Evolutionary conservation across 345 rosid genomes (phyloP), one percentile per base, ranked within the genome.

Genomic region (Punica granatum): DNA sequence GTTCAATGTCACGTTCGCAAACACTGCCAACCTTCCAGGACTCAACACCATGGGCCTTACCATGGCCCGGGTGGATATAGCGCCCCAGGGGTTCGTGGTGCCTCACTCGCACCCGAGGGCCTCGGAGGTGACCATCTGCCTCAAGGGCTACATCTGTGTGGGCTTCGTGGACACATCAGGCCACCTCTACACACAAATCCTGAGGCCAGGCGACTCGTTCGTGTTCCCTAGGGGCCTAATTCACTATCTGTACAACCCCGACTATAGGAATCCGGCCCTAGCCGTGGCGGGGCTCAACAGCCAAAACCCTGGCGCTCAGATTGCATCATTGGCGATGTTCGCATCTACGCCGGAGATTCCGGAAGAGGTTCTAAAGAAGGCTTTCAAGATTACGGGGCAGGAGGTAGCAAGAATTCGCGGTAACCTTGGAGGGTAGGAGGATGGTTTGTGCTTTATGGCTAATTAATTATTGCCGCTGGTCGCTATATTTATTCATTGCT

Each of bases 61-160:
- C 68, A 74, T 86, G 91, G 90, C 78, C 71, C 81, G 88, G 0
- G 31, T 83, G 0, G 95, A 88, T 78, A 53, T 89, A 0, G 83
- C 64, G 0, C 65, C 70, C 0, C 53, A 78, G 0, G 98, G 89
- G 12, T 37, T 81, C 0, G 80, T 82, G 25, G 89, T 87, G 2
- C 85, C 81, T 37, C 98, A 86, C 67, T 71, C 61, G 31, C 96
- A 89, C 75, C 91, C 96, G 19, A 83, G 91, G 66, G 92, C 95
- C 83, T 88, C 95, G 0, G 90, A 88, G 67, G 90, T 92, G 15
- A 84, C 87, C 68, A 73, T 76, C 28, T 85, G 96, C 75, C 74
- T 92, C 0, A 37, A 66, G 12, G 94, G 98, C 0, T 23, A 67
- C 3, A 56, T 92, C 31, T 79, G 79, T 0, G 91, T 86, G 9